Evolutionary conservation across 441 rosid genomes (phyloP).

Genomic region (Erysimum cheiri): DNA sequence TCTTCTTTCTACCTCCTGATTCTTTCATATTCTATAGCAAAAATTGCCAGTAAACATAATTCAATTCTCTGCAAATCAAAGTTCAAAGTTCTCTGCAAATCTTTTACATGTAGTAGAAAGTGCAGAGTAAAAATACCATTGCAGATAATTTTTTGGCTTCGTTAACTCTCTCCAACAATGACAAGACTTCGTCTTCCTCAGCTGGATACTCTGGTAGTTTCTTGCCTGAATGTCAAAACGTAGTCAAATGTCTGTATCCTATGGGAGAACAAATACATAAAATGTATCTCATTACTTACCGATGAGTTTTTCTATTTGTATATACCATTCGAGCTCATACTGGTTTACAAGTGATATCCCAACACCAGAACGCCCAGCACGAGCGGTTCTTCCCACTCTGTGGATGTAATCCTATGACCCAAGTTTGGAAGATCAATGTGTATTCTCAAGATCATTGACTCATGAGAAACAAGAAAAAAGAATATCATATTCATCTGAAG

Average conservation of each 20-base stretch:
- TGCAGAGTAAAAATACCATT: constrained; percentile 52
- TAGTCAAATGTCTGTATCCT: constrained; percentile 18
- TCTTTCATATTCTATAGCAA: constrained; percentile 67
- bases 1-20: constrained; percentile 52
- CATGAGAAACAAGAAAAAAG: constrained; percentile 9
- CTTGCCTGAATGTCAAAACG: constrained; percentile 56
- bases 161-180: constrained; percentile 65
- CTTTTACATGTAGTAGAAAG: neutral
- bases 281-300: constrained; percentile 49
- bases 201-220: constrained; percentile 75
- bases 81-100: neutral
- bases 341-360: constrained; percentile 92
- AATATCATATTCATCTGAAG: neutral
- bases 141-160: constrained; percentile 80
- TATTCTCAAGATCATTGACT: constrained; percentile 8
- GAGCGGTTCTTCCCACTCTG: constrained; percentile 99
- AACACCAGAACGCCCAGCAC: constrained; percentile 96
- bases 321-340: constrained; percentile 95
- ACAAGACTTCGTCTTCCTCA: constrained; percentile 81
- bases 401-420: constrained; percentile 84
- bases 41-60: neutral
- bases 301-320: constrained; percentile 87
- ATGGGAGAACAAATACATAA: neutral
- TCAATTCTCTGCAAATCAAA: constrained; percentile 1
- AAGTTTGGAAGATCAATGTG: constrained; percentile 12